Percentiles rank a stretch among this genome's conserved stretches.
These are phyloP conservation scores for Filobasidium wieringae DNA, from an alignment of 768 basidiomycete species.

Conservation along the genomic window DNA sequence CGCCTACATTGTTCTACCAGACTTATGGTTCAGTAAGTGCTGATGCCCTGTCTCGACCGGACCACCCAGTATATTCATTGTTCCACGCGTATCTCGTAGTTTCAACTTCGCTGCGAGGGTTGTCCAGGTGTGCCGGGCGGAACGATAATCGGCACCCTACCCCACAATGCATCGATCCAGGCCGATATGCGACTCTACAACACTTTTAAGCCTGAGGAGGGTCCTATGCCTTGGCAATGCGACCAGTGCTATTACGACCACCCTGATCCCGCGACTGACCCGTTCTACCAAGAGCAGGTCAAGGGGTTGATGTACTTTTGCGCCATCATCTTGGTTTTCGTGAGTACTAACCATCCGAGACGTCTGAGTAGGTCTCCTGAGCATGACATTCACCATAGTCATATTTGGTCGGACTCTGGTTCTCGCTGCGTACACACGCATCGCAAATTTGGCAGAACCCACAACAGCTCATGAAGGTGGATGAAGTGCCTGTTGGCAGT, in stretches of 20 bases:
- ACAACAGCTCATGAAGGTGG: constrained; percentile 42
- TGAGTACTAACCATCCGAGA: constrained; percentile 43
- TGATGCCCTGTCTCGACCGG: background rate
- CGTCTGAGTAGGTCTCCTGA: background rate
- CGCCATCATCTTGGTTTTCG: constrained; percentile 75
- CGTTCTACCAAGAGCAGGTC: constrained; percentile 92
- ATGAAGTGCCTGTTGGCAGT: constrained; percentile 25
- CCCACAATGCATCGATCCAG: background rate
- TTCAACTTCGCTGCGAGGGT: constrained; percentile 33
- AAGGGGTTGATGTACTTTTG: constrained; percentile 94
- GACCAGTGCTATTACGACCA: constrained; percentile 89
- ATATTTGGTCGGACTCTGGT: constrained; percentile 94
- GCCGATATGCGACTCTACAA: no score
- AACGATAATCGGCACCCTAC: background rate
- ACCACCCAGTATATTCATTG: constrained; percentile 2
- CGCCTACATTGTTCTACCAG: constrained; percentile 95
- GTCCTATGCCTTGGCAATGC: constrained; percentile 60
- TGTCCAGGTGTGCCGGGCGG: constrained; percentile 24
- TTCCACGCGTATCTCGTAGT: constrained; percentile 15
- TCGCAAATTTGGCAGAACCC: constrained; percentile 99
- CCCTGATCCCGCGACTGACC: constrained; percentile 80
- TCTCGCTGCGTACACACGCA: constrained; percentile 93
- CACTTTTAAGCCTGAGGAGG: background rate
- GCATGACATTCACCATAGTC: constrained; percentile 49
- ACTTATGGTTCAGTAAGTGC: constrained; percentile 83